Conservation (phyloP, 1,284 basidiomycete genomes). For the Boletus calvinii region DNA sequence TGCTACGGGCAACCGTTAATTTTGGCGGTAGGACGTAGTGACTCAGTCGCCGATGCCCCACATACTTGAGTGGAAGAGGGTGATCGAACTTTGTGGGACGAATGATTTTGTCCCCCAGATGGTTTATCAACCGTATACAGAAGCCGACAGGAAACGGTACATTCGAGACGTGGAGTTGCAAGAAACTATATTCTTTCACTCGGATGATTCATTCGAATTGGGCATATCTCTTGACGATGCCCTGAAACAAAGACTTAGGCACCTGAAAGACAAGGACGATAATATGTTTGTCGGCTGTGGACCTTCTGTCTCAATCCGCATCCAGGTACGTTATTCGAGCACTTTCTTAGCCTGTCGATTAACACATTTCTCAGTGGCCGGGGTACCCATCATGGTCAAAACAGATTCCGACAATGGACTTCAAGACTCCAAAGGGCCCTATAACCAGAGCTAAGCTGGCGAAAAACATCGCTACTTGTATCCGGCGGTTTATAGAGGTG, state of each 20-base stretch:
- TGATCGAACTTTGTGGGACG: constrained; percentile 26
- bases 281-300: constrained; percentile 65
- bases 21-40: constrained; percentile 20
- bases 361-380: constrained; percentile 54
- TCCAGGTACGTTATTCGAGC: constrained; percentile 48
- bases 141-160: constrained; percentile 69
- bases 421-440: constrained; percentile 67
- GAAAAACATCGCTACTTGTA: constrained; percentile 66
- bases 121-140: constrained; percentile 71
- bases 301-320: constrained; percentile 72
- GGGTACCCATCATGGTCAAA: constrained; percentile 73
- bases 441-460: constrained; percentile 67
- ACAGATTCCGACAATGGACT: constrained; percentile 77
- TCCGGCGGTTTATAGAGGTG: constrained; percentile 55
- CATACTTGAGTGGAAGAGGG: constrained; percentile 28
- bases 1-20: constrained; percentile 8
- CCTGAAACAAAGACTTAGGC: constrained; percentile 42
- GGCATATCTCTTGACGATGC: constrained; percentile 61
- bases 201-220: constrained; percentile 47
- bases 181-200: constrained; percentile 60
- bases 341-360: constrained; percentile 5
- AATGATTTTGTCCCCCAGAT: constrained; percentile 59
- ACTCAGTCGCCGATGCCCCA: constrained; percentile 28
- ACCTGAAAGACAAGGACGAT: constrained; percentile 53
- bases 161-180: constrained; percentile 65